These are phyloP conservation scores for Musa itinerans DNA, from an alignment of 176 grass and related monocot genomes.

Conservation along the genomic window DNA sequence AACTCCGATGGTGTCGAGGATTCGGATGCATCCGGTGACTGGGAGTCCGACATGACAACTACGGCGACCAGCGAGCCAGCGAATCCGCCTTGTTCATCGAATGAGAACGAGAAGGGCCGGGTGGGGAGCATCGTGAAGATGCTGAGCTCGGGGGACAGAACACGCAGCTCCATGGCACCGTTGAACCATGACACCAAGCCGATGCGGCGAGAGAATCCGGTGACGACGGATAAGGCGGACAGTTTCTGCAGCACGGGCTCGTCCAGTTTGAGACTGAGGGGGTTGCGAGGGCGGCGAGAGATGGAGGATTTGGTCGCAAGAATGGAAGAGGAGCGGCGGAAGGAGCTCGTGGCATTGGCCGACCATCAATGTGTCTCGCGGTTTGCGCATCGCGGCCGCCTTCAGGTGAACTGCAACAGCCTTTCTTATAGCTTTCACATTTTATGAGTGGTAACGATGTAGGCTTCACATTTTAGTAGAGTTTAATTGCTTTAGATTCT, in stretches of 20 bases:
- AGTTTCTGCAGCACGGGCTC: conserved; percentile 4
- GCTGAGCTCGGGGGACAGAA: conserved; percentile 12
- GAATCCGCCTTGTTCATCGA: not conserved
- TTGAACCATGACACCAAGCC: not conserved
- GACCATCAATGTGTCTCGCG: conserved; percentile 49
- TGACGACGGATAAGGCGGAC: not conserved
- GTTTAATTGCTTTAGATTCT: not conserved
- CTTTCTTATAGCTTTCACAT: not conserved
- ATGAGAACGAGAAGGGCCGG: conserved; percentile 11
- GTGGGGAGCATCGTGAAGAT: conserved; percentile 47
- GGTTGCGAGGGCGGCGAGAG: conserved; percentile 47
- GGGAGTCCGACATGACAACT: not conserved
- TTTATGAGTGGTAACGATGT: not conserved
- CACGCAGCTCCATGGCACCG: not conserved
- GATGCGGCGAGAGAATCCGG: not conserved
- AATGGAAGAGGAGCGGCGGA: conserved; percentile 53
- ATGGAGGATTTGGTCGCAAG: conserved; percentile 64
- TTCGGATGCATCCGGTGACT: not conserved
- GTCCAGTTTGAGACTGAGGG: conserved; percentile 20
- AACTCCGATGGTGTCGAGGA: not conserved
- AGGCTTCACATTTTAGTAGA: not conserved
- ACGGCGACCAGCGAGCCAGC: not conserved
- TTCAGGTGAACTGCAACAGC: conserved; percentile 44
- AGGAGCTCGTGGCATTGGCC: conserved; percentile 47
- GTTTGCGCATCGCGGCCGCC: conserved; percentile 58